Conservation (phyloP, 805 yeast species). For the Candida insectorum region DNA sequence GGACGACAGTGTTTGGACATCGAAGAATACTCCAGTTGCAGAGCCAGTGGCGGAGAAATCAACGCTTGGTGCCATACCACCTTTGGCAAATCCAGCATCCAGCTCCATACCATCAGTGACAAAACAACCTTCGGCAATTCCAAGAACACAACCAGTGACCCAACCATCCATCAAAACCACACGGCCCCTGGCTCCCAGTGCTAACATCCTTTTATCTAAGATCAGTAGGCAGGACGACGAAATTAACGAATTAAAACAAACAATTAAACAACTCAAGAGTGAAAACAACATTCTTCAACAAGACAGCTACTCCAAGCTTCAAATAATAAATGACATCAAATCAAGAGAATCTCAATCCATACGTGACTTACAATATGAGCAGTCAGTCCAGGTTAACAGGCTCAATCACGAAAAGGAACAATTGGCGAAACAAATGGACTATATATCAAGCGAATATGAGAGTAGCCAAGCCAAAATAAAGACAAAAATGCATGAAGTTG, state of each 20-base stretch:
- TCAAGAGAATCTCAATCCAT: constrained; percentile 1
- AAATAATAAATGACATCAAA: constrained; percentile 2
- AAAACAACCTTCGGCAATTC: not conserved
- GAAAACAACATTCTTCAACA: constrained; percentile 11
- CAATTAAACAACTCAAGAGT: constrained; percentile 8
- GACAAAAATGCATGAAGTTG: constrained; percentile 4
- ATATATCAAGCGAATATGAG: constrained; percentile 1
- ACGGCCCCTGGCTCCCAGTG: not conserved
- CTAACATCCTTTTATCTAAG: constrained; percentile 9
- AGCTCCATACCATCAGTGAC: not conserved
- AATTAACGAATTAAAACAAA: constrained; percentile 7
- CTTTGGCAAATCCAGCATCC: not conserved
- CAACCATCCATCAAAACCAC: not conserved
- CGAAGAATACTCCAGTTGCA: not conserved
- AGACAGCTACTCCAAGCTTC: constrained; percentile 7
- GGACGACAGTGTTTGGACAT: no score
- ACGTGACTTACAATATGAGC: constrained; percentile 5
- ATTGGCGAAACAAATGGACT: constrained; percentile 2
- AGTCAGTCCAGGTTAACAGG: not conserved
- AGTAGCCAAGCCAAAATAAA: not conserved
- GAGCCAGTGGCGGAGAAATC: not conserved
- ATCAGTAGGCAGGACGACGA: constrained; percentile 9
- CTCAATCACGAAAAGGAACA: not conserved
- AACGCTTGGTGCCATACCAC: not conserved
- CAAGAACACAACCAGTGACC: not conserved